A percentile compares a stretch with the other conserved stretches of the same genome.
phyloP scores from a whole-genome alignment of 805 yeast genomes.

The Metschnikowia arizonensis region DNA sequence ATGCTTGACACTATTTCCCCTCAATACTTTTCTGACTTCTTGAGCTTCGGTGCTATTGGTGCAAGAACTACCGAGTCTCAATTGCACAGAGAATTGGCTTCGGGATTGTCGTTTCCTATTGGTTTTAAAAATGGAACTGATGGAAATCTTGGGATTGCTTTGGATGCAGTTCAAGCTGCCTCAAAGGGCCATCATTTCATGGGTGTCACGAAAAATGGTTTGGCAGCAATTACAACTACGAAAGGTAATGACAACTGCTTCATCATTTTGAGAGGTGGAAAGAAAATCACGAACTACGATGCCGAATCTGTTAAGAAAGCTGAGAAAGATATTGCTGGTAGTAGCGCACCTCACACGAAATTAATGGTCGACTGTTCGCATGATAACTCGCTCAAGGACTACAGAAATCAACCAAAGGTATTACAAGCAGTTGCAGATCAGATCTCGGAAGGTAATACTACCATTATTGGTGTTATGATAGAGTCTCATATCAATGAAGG shows the following conservation, averaged over 20 bases:
- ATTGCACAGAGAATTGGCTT: conserved; percentile 93
- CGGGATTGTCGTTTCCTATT: conserved; percentile 95
- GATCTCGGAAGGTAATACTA: conserved; percentile 64
- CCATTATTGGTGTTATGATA: conserved; percentile 93
- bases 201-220: conserved; percentile 93
- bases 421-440: conserved; percentile 76
- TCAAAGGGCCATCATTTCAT: conserved; percentile 91
- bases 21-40: conserved; percentile 86
- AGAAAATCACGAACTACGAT: conserved; percentile 86
- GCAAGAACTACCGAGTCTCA: conserved; percentile 99
- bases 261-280: conserved; percentile 93
- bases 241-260: conserved; percentile 90
- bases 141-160: conserved; percentile 89
- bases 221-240: conserved; percentile 93
- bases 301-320: conserved; percentile 61
- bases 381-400: conserved; percentile 90
- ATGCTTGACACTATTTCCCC: conserved; percentile 98
- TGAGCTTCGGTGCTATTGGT: conserved; percentile 97
- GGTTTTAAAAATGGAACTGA: conserved; percentile 99
- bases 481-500: conserved; percentile 92
- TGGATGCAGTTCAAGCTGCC: conserved; percentile 92
- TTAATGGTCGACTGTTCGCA: conserved; percentile 92
- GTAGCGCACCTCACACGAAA: conserved; percentile 58
- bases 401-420: conserved; percentile 89
- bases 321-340: conserved; percentile 42